Evolutionary conservation across 2,329 filamentous ascomycete species (phyloP), one percentile per base, ranked within the genome.

Genomic region (Clathrospora elynae): DNA sequence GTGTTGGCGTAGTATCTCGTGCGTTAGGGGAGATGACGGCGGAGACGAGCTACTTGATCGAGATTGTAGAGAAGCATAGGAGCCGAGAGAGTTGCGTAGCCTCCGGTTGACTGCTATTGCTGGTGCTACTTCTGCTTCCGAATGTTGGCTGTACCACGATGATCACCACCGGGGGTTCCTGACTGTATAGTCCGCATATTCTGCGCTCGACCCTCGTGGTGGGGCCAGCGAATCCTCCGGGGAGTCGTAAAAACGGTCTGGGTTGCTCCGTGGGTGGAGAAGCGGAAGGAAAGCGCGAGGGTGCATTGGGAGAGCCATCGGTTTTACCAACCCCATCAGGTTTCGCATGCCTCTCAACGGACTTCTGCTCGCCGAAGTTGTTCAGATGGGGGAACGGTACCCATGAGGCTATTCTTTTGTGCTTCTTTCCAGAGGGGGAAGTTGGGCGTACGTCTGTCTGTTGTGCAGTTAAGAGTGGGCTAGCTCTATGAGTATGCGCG

Each of bases 181-280:
- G 2, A 49, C 44, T 25, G 42, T 23, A 4, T 34, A 44, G n/a
- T 22, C 28, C 2, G 33, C 39, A 8, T 46, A 43, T 13, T 35
- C 20, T 17, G 24, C 18, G 13, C 18, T 42, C 11, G 26, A 42
- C 17, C 16, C 30, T 31, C 28, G 25, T 44, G n/a, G 37, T n/a
- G 30, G 33, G 26, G 9, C 29, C 11, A 4, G 55, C 52, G 5
- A 61, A 47, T 0, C 62, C 59, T 6, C 55, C 50, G 2, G 62
- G 61, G 9, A 65, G 50, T 5, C 55, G 57, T 6, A 64, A 30
- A 2, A 63, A 29, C 8, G 53, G 54, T 5, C 34, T 51, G 4
- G 47, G 34, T 3, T 46, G 28, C 32, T 52, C 24, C 9, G 20
- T n/a, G 4, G 38, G 18, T 13, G 20, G 13, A 8, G 35, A 24